Conservation (phyloP, 176 grass and related monocot species). For the Oryza australiensis region DNA sequence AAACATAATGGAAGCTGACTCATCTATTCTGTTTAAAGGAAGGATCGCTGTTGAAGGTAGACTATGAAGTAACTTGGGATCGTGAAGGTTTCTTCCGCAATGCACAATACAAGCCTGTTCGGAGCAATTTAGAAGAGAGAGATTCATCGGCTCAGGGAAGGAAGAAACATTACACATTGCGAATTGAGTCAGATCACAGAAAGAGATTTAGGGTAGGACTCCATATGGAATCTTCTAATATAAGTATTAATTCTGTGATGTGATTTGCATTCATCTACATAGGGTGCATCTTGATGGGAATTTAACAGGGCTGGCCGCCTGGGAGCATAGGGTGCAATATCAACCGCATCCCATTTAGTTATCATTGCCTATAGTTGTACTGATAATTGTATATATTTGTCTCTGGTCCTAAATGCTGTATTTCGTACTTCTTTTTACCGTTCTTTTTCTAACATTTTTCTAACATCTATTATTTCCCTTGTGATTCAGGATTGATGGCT, state of each 20-base stretch:
- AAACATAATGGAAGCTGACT: slow-evolving; percentile 31
- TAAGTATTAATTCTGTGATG: slow-evolving; percentile 4
- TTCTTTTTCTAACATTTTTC: neutral
- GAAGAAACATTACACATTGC: slow-evolving; percentile 43
- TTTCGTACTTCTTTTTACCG: neutral
- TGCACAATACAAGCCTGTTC: slow-evolving; percentile 42
- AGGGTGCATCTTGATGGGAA: neutral
- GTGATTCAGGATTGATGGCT: slow-evolving; percentile 45
- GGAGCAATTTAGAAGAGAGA: slow-evolving; percentile 44
- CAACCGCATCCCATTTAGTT: neutral
- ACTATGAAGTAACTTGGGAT: slow-evolving; percentile 89
- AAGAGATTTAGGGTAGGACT: slow-evolving; percentile 93
- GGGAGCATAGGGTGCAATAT: neutral
- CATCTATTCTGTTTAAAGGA: slow-evolving; percentile 55
- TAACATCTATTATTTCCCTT: slow-evolving; percentile 1
- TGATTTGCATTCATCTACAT: neutral
- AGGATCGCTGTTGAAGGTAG: slow-evolving; percentile 85
- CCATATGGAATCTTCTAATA: neutral
- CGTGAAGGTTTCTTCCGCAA: slow-evolving; percentile 66
- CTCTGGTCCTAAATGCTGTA: neutral
- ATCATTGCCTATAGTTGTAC: neutral
- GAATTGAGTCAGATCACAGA: slow-evolving; percentile 58
- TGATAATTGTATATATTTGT: neutral
- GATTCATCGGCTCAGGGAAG: slow-evolving; percentile 36
- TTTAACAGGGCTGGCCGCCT: neutral